A percentile compares a stretch with the other conserved stretches of the same genome.
Evolutionary conservation across 805 yeast species (phyloP).

Genomic region (Ogataea dorogensis): DNA sequence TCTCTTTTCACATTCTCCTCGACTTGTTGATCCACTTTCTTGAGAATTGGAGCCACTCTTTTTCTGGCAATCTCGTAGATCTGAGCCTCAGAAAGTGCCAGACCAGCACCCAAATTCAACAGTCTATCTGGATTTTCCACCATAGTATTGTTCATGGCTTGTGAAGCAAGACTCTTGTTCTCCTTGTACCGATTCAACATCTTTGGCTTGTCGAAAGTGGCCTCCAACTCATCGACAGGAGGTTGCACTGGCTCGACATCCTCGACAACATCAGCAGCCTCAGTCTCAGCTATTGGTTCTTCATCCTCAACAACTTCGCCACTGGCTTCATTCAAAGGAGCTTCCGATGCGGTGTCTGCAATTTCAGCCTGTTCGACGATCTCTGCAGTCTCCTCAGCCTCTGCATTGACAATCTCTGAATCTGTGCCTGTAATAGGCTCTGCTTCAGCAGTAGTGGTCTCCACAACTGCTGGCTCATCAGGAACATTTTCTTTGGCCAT

Average conservation of each 20-base stretch:
- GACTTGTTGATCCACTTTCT: slow-evolving; percentile 50
- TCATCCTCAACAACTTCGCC: slow-evolving; percentile 10
- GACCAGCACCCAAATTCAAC: slow-evolving; percentile 53
- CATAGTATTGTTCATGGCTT: slow-evolving; percentile 40
- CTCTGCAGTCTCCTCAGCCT: slow-evolving; percentile 10
- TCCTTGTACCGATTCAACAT: slow-evolving; percentile 48
- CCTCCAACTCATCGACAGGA: slow-evolving; percentile 39
- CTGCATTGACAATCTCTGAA: too few species aligned
- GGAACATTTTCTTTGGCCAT: slow-evolving; percentile 1
- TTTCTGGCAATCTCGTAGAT: slow-evolving; percentile 53
- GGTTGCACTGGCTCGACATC: slow-evolving; percentile 19
- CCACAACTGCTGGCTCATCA: slow-evolving; percentile 1
- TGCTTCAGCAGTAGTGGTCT: slow-evolving; percentile 8
- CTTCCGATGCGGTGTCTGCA: slow-evolving; percentile 16
- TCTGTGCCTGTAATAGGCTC: too few species aligned
- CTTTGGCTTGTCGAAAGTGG: slow-evolving; percentile 45
- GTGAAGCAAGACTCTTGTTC: slow-evolving; percentile 46
- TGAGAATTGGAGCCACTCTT: slow-evolving; percentile 54
- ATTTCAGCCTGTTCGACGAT: slow-evolving; percentile 19
- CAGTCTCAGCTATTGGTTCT: slow-evolving; percentile 13
- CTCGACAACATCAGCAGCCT: slow-evolving; percentile 8
- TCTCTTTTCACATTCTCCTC: slow-evolving; percentile 43
- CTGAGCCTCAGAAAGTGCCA: slow-evolving; percentile 52
- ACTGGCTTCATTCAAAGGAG: slow-evolving; percentile 11
- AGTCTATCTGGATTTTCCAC: slow-evolving; percentile 50